phyloP scores from a whole-genome alignment of 2,329 filamentous ascomycete genomes.

The Penicillium sp. region DNA sequence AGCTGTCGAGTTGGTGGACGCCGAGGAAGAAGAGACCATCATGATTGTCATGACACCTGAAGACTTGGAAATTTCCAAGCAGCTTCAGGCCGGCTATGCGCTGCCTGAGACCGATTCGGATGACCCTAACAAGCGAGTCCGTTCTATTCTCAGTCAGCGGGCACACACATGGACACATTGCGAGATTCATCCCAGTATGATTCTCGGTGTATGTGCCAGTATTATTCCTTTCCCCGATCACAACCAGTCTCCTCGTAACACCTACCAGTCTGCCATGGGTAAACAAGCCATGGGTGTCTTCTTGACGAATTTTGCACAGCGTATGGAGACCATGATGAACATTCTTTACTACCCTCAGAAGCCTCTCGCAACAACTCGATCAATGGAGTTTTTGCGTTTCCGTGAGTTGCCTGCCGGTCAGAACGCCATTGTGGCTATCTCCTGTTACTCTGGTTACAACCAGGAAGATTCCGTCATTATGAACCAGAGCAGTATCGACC shows the following conservation, averaged over 20 bases:
- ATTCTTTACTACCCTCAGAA: constrained; percentile 99
- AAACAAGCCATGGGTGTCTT: constrained; percentile 99
- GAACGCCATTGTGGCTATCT: constrained; percentile 97
- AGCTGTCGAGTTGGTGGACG: constrained; percentile 93
- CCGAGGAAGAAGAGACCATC: constrained; percentile 95
- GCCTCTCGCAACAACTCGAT: constrained; percentile 88
- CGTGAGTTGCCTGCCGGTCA: constrained; percentile 93
- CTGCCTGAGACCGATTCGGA: constrained; percentile 60
- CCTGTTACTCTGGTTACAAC: constrained; percentile 97
- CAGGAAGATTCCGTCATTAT: constrained; percentile 99
- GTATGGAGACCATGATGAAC: constrained; percentile 99
- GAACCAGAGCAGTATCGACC: constrained; percentile 99
- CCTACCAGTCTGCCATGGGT: constrained; percentile 98
- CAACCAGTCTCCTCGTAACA: constrained; percentile 96
- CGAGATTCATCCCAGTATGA: constrained; percentile 99
- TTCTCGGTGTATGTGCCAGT: constrained; percentile 94
- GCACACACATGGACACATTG: constrained; percentile 96
- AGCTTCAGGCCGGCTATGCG: constrained; percentile 64
- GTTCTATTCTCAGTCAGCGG: constrained; percentile 80
- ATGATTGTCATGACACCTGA: constrained; percentile 99
- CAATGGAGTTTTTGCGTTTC: constrained; percentile 99
- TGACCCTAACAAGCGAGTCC: constrained; percentile 81
- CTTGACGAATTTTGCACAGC: constrained; percentile 91
- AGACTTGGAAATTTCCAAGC: constrained; percentile 76
- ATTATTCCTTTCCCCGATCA: constrained; percentile 99